These are phyloP conservation scores for Sporisorium scitamineum DNA, from an alignment of 1,284 basidiomycete genomes.

Conservation along the genomic window DNA sequence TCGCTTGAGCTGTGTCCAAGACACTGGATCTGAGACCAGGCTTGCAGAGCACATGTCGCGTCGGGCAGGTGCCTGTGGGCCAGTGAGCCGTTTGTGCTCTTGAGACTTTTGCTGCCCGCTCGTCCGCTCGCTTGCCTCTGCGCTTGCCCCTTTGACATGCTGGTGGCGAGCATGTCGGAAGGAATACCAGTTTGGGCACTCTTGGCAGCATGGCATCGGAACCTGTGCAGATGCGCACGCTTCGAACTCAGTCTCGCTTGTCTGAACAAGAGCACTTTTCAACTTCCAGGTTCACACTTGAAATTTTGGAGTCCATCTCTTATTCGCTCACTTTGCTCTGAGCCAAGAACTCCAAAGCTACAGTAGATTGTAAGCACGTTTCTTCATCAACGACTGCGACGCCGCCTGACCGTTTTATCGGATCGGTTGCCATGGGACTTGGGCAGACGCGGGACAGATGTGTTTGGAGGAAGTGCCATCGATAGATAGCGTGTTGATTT, in stretches of 20 bases:
- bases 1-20: background rate
- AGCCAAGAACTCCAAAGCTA: no score
- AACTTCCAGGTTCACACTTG: background rate
- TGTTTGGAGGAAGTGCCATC: background rate
- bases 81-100: background rate
- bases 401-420: background rate
- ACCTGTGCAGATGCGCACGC: background rate
- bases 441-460: background rate
- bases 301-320: background rate
- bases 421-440: constrained; percentile 1
- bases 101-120: constrained; percentile 1
- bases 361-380: background rate
- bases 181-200: background rate
- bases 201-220: background rate
- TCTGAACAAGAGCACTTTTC: background rate
- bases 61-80: background rate
- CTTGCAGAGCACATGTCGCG: constrained; percentile 13
- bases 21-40: constrained; percentile 11
- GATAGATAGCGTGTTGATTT: background rate
- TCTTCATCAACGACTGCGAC: background rate
- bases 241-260: background rate
- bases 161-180: background rate
- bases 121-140: background rate
- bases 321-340: no score
- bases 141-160: background rate